phyloP scores from a whole-genome alignment of 2,329 filamentous ascomycete genomes.

The Pleoardoris graminearum region DNA sequence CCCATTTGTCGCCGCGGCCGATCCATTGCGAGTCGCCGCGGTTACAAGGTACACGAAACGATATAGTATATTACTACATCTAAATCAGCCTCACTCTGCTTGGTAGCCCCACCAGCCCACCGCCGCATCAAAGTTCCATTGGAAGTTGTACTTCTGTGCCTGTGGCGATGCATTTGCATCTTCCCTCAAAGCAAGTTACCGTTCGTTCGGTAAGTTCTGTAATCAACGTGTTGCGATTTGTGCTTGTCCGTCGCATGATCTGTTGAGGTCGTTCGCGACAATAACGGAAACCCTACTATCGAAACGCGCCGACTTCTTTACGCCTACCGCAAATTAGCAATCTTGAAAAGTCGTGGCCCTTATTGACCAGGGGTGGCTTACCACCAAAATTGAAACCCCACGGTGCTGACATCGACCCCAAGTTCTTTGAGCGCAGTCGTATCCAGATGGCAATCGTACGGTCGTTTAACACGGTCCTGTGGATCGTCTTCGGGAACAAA shows the following conservation, averaged over 20 bases:
- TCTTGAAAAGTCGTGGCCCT: not conserved
- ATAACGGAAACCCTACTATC: slow-evolving; percentile 4
- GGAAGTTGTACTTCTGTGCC: too few relatives aligned
- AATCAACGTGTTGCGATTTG: not conserved
- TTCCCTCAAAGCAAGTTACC: not conserved
- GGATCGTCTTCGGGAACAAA: slow-evolving; percentile 66
- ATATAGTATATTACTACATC: not conserved
- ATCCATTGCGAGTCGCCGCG: not conserved
- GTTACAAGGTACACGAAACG: slow-evolving; percentile 4
- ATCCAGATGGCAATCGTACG: slow-evolving; percentile 86
- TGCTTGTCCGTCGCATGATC: too few relatives aligned
- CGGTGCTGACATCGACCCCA: slow-evolving; percentile 73
- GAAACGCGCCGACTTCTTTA: slow-evolving; percentile 37
- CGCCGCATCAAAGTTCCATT: not conserved
- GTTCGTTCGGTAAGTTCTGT: not conserved
- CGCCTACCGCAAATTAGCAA: slow-evolving; percentile 31
- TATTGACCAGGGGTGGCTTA: slow-evolving; percentile 19
- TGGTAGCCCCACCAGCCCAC: too few relatives aligned
- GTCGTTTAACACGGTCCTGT: slow-evolving; percentile 71
- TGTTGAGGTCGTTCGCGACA: too few relatives aligned
- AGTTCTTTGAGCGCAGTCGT: slow-evolving; percentile 72
- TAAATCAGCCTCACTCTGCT: not conserved
- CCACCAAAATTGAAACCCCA: slow-evolving; percentile 84
- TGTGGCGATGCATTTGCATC: too few relatives aligned
- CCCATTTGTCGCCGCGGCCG: slow-evolving; percentile 1